Evolutionary conservation across 169 alveolate species (phyloP).

Genomic region (Plasmodium chabaudi): DNA sequence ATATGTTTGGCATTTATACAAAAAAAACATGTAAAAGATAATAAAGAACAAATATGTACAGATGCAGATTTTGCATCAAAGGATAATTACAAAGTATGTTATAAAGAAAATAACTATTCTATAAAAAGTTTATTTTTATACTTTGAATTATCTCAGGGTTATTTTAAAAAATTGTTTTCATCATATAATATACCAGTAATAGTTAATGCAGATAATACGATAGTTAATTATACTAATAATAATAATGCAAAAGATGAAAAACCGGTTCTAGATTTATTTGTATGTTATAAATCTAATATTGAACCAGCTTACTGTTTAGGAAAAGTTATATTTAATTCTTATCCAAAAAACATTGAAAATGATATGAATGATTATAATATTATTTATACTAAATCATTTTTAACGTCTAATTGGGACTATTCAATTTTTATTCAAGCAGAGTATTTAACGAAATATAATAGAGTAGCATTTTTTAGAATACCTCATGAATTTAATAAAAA

Average conservation of each 20-base stretch:
- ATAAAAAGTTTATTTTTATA: slow-evolving; percentile 55
- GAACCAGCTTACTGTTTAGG: slow-evolving; percentile 33
- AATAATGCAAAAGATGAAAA: slow-evolving; percentile 62
- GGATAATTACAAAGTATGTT: slow-evolving; percentile 21
- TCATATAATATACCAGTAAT: slow-evolving; percentile 47
- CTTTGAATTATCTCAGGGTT: slow-evolving; percentile 39
- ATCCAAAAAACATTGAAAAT: slow-evolving; percentile 32
- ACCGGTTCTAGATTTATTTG: slow-evolving; percentile 39
- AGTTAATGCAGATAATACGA: slow-evolving; percentile 30
- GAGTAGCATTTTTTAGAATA: slow-evolving; percentile 28
- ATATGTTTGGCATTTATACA: slow-evolving; percentile 55
- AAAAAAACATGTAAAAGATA: slow-evolving; percentile 4
- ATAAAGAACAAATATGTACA: slow-evolving; percentile 18
- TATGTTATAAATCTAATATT: slow-evolving; percentile 30
- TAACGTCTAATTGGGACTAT: slow-evolving; percentile 70
- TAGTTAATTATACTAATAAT: slow-evolving; percentile 48
- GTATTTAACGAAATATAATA: slow-evolving; percentile 44
- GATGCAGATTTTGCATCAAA: slow-evolving; percentile 18
- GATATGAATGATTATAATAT: slow-evolving; percentile 21
- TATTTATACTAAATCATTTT: slow-evolving; percentile 65
- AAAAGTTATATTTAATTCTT: slow-evolving; percentile 45
- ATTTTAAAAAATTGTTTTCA: slow-evolving; percentile 36
- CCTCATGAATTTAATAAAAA: slow-evolving; percentile 9
- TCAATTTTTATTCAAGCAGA: slow-evolving; percentile 33
- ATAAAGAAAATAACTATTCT: slow-evolving; percentile 61